Evolutionary conservation across 2,329 filamentous ascomycete genomes (phyloP), one percentile per base, ranked within the genome.

Genomic region (Neurospora crassa): DNA sequence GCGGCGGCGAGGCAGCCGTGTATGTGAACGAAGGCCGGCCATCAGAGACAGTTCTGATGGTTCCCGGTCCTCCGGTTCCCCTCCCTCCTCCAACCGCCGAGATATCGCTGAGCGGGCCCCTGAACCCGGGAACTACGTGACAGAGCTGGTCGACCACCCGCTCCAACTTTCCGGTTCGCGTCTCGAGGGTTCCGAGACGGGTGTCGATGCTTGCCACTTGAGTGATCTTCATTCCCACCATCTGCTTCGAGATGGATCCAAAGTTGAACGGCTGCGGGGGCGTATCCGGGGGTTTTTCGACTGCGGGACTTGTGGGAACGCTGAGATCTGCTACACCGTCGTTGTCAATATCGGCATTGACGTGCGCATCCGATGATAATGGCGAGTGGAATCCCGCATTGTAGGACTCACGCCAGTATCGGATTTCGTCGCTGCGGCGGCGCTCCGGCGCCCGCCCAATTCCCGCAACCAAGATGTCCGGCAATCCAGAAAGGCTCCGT

Each of bases 321-420:
- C 82, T 82, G 59, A 76, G 73, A 18, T 77, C 76, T 2, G 75
- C 74, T 20, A 76, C 71, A 34, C 75, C 77, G 0, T 74, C 70
- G 11, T 81, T 80, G 67, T 82, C 78, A 16, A 78, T 73, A 34
- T 76, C 73, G 45, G 67, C 67, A 37, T 77, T 77, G 24, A 74
- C 74, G 18, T 72, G 76, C 29, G 71, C 71, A 41, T 76, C 75
- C 8, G 86, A 87, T 4, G 86, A 85, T 41, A 85, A 78, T 0
- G 86, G 86, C 7, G 87, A 88, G 70, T 84, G 77, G 69, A 85
- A 81, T 1, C 82, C 83, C 0, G 83, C 83, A 67, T 84, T 85
- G 73, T 88, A 88, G 73, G 88, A 90, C 75, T 87, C 85, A 72
- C 89, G 83, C 88, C 88, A 90, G 75, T 88, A 88, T 14, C 87